A percentile compares a stretch with the other conserved stretches of the same genome.
phyloP scores from a whole-genome alignment of 2,329 filamentous ascomycete species.

The Dothidotthia symphoricarpi region DNA sequence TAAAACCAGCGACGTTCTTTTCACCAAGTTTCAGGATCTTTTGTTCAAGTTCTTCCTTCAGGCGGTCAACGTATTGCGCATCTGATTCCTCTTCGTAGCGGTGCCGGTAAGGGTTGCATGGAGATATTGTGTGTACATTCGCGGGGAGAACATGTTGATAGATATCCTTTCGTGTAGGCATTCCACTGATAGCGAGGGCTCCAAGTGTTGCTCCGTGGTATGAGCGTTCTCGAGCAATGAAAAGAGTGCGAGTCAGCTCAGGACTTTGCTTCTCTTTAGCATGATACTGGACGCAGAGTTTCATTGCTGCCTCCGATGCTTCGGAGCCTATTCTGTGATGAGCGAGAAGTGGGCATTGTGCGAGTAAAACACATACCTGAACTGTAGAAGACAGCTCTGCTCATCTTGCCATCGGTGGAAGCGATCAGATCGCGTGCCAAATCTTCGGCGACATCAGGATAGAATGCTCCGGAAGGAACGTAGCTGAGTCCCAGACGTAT shows the following conservation, averaged over 20 bases:
- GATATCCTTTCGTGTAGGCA: constrained; percentile 58
- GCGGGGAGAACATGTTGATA: constrained; percentile 60
- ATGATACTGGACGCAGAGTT: constrained; percentile 66
- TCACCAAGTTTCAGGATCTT: constrained; percentile 64
- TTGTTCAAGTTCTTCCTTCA: constrained; percentile 64
- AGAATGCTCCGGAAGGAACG: constrained; percentile 59
- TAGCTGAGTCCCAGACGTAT: constrained; percentile 57
- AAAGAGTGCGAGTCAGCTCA: constrained; percentile 56
- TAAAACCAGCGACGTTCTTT: constrained; percentile 66
- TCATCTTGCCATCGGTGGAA: constrained; percentile 54
- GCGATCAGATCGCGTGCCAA: constrained; percentile 52
- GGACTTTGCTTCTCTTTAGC: constrained; percentile 51
- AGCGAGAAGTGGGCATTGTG: too few relatives aligned
- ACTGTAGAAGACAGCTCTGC: constrained; percentile 56
- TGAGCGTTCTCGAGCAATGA: constrained; percentile 63
- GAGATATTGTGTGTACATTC: constrained; percentile 61
- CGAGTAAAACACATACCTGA: constrained; percentile 57
- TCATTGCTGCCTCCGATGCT: constrained; percentile 67
- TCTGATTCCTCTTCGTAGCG: constrained; percentile 54
- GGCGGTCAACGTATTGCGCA: constrained; percentile 58
- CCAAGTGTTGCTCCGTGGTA: constrained; percentile 73
- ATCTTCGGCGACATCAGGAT: constrained; percentile 54
- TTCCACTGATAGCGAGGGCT: constrained; percentile 63
- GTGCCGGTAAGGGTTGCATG: constrained; percentile 65
- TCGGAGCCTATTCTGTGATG: constrained; percentile 50